Percentiles rank a stretch among this genome's conserved stretches.
Conservation (phyloP, 345 rosid species). For the Fremontodendron californicum region DNA sequence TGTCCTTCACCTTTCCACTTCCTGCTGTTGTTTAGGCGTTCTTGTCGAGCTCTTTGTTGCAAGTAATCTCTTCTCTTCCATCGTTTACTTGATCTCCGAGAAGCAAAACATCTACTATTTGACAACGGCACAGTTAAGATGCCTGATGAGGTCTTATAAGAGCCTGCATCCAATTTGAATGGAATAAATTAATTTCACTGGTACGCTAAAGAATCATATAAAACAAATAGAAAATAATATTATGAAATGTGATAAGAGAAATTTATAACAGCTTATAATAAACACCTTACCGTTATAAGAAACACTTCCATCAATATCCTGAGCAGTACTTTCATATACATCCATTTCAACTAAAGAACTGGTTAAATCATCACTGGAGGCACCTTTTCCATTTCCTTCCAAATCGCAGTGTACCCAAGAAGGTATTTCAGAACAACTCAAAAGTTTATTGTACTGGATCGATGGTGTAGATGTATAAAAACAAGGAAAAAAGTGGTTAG, state of each 20-base stretch:
- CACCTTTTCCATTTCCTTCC: constrained; percentile 58
- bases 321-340: constrained; percentile 52
- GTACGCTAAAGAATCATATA: neutral
- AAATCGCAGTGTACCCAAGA: constrained; percentile 81
- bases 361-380: constrained; percentile 44
- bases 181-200: neutral
- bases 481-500: constrained; percentile 10
- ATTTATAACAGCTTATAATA: neutral
- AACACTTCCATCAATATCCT: constrained; percentile 26
- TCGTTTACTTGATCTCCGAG: constrained; percentile 68
- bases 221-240: neutral
- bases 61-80: constrained; percentile 83
- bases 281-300: constrained; percentile 48
- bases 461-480: constrained; percentile 14
- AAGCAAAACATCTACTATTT: constrained; percentile 51
- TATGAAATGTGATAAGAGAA: neutral
- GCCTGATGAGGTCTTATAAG: constrained; percentile 44
- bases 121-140: constrained; percentile 41
- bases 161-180: constrained; percentile 39
- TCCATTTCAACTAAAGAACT: constrained; percentile 89
- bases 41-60: constrained; percentile 90
- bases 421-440: constrained; percentile 62
- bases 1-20: constrained; percentile 88
- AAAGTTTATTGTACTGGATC: constrained; percentile 77
- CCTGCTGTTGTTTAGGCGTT: constrained; percentile 81